phyloP scores from a whole-genome alignment of 1,284 basidiomycete genomes.

The Ustilago vetiveriae region DNA sequence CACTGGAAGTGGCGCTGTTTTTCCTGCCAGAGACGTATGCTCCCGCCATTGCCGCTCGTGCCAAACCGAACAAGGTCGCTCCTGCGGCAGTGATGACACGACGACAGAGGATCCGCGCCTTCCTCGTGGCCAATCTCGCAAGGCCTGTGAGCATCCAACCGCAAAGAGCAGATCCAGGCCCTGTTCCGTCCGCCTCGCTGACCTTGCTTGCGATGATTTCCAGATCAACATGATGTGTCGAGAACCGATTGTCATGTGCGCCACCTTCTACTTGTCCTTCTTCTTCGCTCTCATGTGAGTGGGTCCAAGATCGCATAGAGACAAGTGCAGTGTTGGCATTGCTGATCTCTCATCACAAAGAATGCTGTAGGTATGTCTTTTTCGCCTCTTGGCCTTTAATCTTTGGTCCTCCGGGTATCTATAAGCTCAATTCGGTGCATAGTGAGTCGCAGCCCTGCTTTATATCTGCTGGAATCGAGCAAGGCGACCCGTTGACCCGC shows the following conservation, averaged over 20 bases:
- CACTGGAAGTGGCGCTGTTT: slow-evolving; percentile 14
- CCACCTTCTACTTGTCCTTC: slow-evolving; percentile 41
- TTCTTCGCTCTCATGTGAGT: slow-evolving; percentile 46
- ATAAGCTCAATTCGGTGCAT: slow-evolving; percentile 20
- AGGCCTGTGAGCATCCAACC: slow-evolving; percentile 27
- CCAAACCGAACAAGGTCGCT: not conserved
- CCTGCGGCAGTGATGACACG: not conserved
- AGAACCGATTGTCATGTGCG: slow-evolving; percentile 40
- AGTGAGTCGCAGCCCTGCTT: slow-evolving; percentile 39
- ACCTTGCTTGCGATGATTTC: not conserved
- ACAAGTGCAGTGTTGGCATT: not conserved
- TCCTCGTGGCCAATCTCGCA: slow-evolving; percentile 22
- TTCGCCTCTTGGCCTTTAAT: slow-evolving; percentile 44
- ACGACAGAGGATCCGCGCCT: slow-evolving; percentile 5
- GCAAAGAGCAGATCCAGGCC: too few species aligned
- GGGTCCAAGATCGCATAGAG: too few species aligned
- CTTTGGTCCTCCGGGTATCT: slow-evolving; percentile 40
- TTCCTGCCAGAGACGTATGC: slow-evolving; percentile 39
- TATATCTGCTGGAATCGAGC: too few species aligned
- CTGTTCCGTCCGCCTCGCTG: not conserved
- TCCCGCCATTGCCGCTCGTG: slow-evolving; percentile 7
- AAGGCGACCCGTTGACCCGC: not conserved
- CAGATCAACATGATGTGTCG: slow-evolving; percentile 42
- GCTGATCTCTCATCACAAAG: slow-evolving; percentile 1
- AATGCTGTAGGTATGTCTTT: slow-evolving; percentile 27